Base-by-base conservation (phyloP, 2,329 filamentous ascomycete species). In the Fusarium nematophilum region DNA sequence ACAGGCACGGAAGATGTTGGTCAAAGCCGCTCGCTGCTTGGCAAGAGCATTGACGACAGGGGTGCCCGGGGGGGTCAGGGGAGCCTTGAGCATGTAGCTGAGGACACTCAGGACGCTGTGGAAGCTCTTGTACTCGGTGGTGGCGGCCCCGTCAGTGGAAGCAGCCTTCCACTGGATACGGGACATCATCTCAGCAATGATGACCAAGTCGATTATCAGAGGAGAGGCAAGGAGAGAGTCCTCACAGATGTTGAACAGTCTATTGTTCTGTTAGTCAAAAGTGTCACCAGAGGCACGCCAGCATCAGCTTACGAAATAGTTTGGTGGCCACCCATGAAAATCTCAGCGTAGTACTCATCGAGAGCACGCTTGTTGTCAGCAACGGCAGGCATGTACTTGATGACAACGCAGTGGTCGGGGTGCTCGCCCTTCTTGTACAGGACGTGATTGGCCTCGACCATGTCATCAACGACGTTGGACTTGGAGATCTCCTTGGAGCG, bases 381-480 rank as follows among this genome's bases (percentile, higher is more conserved):
- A 42, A 99, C 95, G 62, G 93, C 92, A 29, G 95, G 95, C 93
- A 99, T 97, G 84, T 99, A 99, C 87, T 99, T 99, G 88, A 99
- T 99, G 69, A 99, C 95, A 57, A 99, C 95, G 57, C 92, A 96
- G 83, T 99, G 95, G 76, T 99, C 93, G 3, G 95, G 95, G 78
- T 98, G 93, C 81, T 99, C 95, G 68, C 89, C 93, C 71, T 91
- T 83, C 78, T 90, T 87, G 84, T 99, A 99, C 52, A 99, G 85
- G 43, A 98, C 88, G 44, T 80, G 83, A 82, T 99, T 99, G 72
- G 95, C 94, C 72, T 92, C 93, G 57, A 99, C 95, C 95, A 99
- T 99, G 82, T 99, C 95, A 75, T 99, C 95, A 51, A 99, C 95
- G 10, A 99, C 95, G 75, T 97, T 99, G 71, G 92, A 96, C 85